phyloP scores from a whole-genome alignment of 2,329 filamentous ascomycete species.

The Microdochium nivale region DNA sequence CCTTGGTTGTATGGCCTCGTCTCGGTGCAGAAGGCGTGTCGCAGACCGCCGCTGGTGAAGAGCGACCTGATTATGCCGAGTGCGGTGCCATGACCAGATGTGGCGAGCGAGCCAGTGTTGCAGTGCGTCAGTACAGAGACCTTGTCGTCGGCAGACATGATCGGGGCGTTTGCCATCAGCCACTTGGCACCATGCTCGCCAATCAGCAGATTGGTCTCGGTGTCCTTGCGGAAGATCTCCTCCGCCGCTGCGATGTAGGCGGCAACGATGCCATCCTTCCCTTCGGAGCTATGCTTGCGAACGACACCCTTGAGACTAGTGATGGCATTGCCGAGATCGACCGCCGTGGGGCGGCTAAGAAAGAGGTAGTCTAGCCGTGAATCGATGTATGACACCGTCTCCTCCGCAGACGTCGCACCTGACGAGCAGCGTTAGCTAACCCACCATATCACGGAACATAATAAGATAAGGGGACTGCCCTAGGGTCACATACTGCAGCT shows the following conservation, averaged over 20 bases:
- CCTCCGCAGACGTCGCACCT: conserved; percentile 33
- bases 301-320: conserved; percentile 64
- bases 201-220: conserved; percentile 79
- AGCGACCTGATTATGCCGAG: conserved; percentile 88
- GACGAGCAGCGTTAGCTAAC: background rate
- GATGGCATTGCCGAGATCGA: conserved; percentile 88
- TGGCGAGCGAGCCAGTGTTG: conserved; percentile 94
- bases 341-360: conserved; percentile 84
- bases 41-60: conserved; percentile 53
- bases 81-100: conserved; percentile 94
- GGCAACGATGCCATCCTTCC: conserved; percentile 47
- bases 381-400: conserved; percentile 64
- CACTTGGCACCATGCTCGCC: conserved; percentile 77
- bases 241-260: conserved; percentile 77
- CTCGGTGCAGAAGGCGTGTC: conserved; percentile 91
- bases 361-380: conserved; percentile 78
- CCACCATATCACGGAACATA: no score
- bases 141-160: conserved; percentile 36
- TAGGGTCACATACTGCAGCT: conserved; percentile 27
- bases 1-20: conserved; percentile 98
- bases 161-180: conserved; percentile 54
- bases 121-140: conserved; percentile 92
- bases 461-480: no score
- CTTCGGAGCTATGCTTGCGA: conserved; percentile 29
- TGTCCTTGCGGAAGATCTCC: conserved; percentile 77